phyloP scores from a whole-genome alignment of 495 filamentous ascomycete genomes.

The Aspergillus conjunctus region DNA sequence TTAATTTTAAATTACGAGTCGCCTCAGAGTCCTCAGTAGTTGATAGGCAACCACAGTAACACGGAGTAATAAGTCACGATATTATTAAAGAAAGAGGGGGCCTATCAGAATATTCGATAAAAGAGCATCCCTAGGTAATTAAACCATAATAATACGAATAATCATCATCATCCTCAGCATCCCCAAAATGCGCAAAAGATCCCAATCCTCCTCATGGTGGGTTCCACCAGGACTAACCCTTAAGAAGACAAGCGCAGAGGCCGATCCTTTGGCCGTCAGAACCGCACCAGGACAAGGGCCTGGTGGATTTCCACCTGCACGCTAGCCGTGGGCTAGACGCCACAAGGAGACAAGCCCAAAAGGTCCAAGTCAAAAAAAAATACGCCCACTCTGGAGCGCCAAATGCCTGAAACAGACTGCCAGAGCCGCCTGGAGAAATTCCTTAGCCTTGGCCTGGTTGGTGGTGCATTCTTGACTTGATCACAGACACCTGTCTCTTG shows the following conservation, averaged over 20 bases:
- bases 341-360: slow-evolving; percentile 29
- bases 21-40: neutral
- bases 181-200: slow-evolving; percentile 12
- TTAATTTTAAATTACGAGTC: no score
- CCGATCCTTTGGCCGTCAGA: slow-evolving; percentile 27
- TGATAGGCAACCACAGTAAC: neutral
- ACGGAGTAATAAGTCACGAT: neutral
- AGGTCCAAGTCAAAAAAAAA: slow-evolving; percentile 17
- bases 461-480: slow-evolving; percentile 1
- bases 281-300: slow-evolving; percentile 22
- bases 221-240: neutral
- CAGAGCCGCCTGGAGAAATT: slow-evolving; percentile 31
- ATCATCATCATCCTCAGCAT: neutral
- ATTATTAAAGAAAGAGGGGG: neutral
- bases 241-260: slow-evolving; percentile 15
- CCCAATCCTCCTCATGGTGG: slow-evolving; percentile 8
- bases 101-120: slow-evolving; percentile 6
- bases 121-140: no score
- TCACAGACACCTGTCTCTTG: slow-evolving; percentile 1
- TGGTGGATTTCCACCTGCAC: slow-evolving; percentile 29
- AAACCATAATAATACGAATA: neutral
- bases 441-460: neutral
- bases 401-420: slow-evolving; percentile 24
- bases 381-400: slow-evolving; percentile 15
- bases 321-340: slow-evolving; percentile 31